These are phyloP conservation scores for Arthrobotrys conoides DNA, from an alignment of 2,329 filamentous ascomycete species.

Conservation along the genomic window DNA sequence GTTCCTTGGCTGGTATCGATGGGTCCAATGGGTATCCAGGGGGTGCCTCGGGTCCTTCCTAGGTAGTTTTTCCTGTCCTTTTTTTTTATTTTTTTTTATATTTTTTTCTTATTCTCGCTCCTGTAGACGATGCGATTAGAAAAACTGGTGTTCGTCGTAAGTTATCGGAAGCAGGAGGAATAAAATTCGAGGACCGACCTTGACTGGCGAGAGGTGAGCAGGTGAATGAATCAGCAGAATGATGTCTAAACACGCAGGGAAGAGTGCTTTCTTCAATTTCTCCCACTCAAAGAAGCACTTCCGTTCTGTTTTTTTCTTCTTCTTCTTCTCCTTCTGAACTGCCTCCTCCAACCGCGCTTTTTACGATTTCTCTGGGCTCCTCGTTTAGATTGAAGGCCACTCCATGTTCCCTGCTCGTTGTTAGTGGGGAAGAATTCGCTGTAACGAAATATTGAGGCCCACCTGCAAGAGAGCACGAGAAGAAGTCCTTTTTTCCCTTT, in stretches of 20 bases:
- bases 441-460: constrained; percentile 51
- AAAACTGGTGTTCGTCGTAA: constrained; percentile 40
- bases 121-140: constrained; percentile 60
- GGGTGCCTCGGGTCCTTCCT: constrained; percentile 60
- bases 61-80: constrained; percentile 42
- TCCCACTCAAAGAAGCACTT: constrained; percentile 55
- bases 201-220: constrained; percentile 50
- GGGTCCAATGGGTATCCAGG: constrained; percentile 60
- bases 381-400: constrained; percentile 61
- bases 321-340: constrained; percentile 30
- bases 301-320: constrained; percentile 52
- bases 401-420: constrained; percentile 60
- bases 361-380: constrained; percentile 50
- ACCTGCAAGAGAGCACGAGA: constrained; percentile 57
- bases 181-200: constrained; percentile 55
- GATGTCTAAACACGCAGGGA: constrained; percentile 61
- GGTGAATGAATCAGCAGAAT: constrained; percentile 59
- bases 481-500: constrained; percentile 14
- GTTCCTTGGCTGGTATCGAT: constrained; percentile 60
- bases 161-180: constrained; percentile 53
- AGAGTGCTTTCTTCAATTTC: constrained; percentile 61
- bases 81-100: constrained; percentile 26
- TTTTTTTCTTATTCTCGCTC: constrained; percentile 43
- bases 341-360: constrained; percentile 58
- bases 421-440: constrained; percentile 55